Conservation (phyloP, 352 stramenopile genomes). For the Phytophthora cactorum region DNA sequence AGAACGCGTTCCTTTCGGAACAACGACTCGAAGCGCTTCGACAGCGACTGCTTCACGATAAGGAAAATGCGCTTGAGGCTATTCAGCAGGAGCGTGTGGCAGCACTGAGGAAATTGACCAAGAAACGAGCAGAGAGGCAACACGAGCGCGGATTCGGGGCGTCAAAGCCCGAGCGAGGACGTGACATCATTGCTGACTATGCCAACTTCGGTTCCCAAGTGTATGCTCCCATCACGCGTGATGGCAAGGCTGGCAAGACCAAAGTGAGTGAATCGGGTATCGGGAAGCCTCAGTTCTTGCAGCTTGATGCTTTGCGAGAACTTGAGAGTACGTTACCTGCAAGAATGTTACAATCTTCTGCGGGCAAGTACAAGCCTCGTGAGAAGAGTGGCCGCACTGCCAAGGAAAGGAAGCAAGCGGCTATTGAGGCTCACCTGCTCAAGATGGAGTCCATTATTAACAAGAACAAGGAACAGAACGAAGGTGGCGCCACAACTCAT, state of each 20-base stretch:
- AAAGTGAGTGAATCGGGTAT: slow-evolving; percentile 66
- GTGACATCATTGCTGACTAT: slow-evolving; percentile 93
- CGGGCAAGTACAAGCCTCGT: slow-evolving; percentile 49
- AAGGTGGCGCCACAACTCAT: not conserved
- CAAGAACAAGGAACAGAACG: slow-evolving; percentile 50
- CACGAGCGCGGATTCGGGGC: slow-evolving; percentile 25
- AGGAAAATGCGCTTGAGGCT: slow-evolving; percentile 75
- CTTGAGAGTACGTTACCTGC: slow-evolving; percentile 69
- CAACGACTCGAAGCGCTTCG: slow-evolving; percentile 91
- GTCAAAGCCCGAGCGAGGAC: slow-evolving; percentile 43
- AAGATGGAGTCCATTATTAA: slow-evolving; percentile 91
- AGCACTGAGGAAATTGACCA: slow-evolving; percentile 91
- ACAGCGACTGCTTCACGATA: slow-evolving; percentile 75
- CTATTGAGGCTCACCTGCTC: slow-evolving; percentile 81
- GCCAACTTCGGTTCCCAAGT: slow-evolving; percentile 81
- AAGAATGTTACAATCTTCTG: slow-evolving; percentile 53
- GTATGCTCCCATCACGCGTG: slow-evolving; percentile 81
- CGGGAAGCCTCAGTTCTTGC: slow-evolving; percentile 51
- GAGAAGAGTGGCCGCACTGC: slow-evolving; percentile 67
- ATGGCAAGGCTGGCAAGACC: slow-evolving; percentile 61
- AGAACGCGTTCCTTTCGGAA: slow-evolving; percentile 92
- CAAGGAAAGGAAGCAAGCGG: slow-evolving; percentile 79
- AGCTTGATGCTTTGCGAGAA: slow-evolving; percentile 62
- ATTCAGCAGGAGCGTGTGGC: slow-evolving; percentile 90
- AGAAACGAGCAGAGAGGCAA: slow-evolving; percentile 74